A percentile compares a stretch with the other conserved stretches of the same genome.
phyloP scores from a whole-genome alignment of 148 eudicot species.

The Persicaria tinctoria region DNA sequence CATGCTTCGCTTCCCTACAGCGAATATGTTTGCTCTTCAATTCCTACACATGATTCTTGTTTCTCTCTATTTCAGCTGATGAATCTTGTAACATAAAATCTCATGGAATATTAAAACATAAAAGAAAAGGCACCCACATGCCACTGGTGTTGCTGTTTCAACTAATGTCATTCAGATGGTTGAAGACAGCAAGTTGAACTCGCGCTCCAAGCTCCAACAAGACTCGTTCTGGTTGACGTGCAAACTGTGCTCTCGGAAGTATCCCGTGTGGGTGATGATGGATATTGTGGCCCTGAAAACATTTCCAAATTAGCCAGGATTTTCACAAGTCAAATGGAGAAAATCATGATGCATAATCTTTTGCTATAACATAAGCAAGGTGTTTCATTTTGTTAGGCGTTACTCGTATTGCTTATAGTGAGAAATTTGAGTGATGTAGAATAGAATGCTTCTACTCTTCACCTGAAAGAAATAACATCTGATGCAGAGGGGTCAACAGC shows the following conservation, averaged over 20 bases:
- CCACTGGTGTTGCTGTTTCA: neutral
- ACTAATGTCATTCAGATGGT: neutral
- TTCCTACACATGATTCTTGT: neutral
- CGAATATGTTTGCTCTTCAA: neutral
- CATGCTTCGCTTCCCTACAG: neutral
- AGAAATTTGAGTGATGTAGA: neutral
- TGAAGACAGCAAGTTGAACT: conserved; percentile 43
- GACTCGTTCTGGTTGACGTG: conserved; percentile 53
- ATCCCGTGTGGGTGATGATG: conserved; percentile 52
- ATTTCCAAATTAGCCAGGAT: neutral
- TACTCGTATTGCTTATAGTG: neutral
- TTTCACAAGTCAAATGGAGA: neutral
- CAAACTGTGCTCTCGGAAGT: conserved; percentile 63
- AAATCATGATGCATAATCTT: neutral
- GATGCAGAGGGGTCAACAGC: conserved; percentile 36
- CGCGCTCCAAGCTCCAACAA: conserved; percentile 66
- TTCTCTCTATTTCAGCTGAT: neutral
- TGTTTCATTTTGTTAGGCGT: neutral
- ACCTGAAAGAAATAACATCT: conserved; percentile 47
- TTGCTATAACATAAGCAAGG: neutral
- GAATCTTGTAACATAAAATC: neutral
- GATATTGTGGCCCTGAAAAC: conserved; percentile 57
- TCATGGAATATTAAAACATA: neutral
- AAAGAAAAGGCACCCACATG: neutral
- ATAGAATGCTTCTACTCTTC: conserved; percentile 15